Base-by-base conservation (phyloP, 768 basidiomycete genomes). In the Podaxis sp. region DNA sequence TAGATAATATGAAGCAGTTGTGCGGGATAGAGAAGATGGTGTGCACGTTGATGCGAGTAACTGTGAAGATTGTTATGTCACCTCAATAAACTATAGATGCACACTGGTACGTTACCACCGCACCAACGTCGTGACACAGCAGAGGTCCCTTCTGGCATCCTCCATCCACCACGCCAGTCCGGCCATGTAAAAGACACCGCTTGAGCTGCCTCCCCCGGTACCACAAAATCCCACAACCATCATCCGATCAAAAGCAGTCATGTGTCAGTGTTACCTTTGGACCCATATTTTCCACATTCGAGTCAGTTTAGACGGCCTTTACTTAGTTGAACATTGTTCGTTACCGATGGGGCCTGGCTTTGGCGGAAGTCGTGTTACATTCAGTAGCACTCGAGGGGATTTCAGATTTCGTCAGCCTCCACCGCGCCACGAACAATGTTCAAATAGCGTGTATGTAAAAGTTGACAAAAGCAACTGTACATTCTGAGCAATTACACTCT, bases 71-170 rank as follows among this genome's bases (percentile, higher is more conserved):
- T 96, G 94, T 70, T 82, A 77, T 42, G 88, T 42, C 35, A 6
- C 42, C 23, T 32, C 62, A 28, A 42, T 32, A 21, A 3, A 28
- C 28, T 36, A 4, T 40, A 25, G 42, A n/a, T 50, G 36, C 40
- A 18, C 62, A 94, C 92, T 95, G 93, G 66, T 93, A 95, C 69
- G 80, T 86, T 61, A 86, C 83, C 0, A 74, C 95, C 11, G 90
- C 88, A 0, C 85, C 88, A 4, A 76, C n/a, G n/a, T n/a, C n/a
- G n/a, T 93, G 72, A 16, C 80, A 84, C 27, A 79, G 87, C 7
- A 80, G 85, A 63, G 80, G 81, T 10, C 93, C 91, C 0, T 74
- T 85, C 10, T 96, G 93, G 93, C 80, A 83, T n/a, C 90, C 88
- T 0, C 88, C 85, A 1, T 69, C 76, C 5, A 69, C 64, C 11